A percentile compares a stretch with the other conserved stretches of the same genome.
Conservation (phyloP, 306 rosid species). For the Dryas octopetala region DNA sequence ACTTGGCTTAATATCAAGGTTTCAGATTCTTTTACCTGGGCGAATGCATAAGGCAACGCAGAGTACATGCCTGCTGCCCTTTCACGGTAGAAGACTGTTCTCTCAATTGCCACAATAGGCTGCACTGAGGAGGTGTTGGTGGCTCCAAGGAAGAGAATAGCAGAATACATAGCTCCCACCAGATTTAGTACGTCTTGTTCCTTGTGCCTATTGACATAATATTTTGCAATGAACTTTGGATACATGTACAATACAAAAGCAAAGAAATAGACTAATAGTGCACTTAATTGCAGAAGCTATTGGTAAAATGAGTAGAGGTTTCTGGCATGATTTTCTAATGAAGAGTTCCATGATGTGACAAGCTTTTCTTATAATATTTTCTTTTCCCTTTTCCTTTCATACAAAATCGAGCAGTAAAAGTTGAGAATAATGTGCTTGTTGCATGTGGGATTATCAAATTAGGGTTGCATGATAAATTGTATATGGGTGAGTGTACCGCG, state of each 20-base stretch:
- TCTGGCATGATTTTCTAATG: no score
- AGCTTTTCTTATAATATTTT: no score
- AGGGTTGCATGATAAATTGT: no score
- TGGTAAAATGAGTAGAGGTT: no score
- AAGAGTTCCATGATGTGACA: no score
- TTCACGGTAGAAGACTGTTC: slow-evolving; percentile 36
- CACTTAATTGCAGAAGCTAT: background rate
- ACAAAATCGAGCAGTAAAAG: no score
- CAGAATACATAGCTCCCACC: slow-evolving; percentile 30
- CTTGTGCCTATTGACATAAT: background rate
- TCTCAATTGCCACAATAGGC: slow-evolving; percentile 19
- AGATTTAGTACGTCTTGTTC: slow-evolving; percentile 28
- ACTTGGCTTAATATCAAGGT: background rate
- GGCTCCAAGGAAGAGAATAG: slow-evolving; percentile 30
- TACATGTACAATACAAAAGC: background rate
- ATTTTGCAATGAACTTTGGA: background rate
- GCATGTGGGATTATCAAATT: no score
- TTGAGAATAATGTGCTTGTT: no score
- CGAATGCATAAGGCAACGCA: slow-evolving; percentile 38
- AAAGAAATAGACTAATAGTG: background rate
- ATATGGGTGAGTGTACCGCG: no score
- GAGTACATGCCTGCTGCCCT: slow-evolving; percentile 35
- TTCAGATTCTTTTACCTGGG: slow-evolving; percentile 44
- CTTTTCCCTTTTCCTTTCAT: no score
- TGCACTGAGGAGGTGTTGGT: slow-evolving; percentile 23